Evolutionary conservation across 2,329 filamentous ascomycete genomes (phyloP).

Genomic region (Fusarium caatingaense): DNA sequence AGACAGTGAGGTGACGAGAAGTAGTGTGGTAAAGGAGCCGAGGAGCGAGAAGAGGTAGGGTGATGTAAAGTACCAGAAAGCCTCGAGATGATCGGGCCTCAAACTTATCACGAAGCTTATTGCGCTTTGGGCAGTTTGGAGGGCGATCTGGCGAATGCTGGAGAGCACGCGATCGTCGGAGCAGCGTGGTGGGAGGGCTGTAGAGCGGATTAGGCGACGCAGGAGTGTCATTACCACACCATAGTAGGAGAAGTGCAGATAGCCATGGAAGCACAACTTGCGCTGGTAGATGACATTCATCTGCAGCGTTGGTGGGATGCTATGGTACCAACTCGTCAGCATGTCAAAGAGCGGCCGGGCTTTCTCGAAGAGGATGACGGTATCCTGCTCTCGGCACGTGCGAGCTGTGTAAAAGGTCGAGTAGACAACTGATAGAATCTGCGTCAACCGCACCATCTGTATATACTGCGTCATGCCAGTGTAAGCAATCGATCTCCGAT

Average conservation of each 20-base stretch:
- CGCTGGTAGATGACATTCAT: slow-evolving; percentile 56
- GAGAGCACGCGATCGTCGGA: slow-evolving; percentile 45
- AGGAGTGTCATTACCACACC: slow-evolving; percentile 60
- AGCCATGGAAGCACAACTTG: slow-evolving; percentile 56
- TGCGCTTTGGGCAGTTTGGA: slow-evolving; percentile 49
- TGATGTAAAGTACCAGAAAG: slow-evolving; percentile 56
- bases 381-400: slow-evolving; percentile 47
- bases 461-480: slow-evolving; percentile 57
- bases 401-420: slow-evolving; percentile 57
- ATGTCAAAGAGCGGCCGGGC: slow-evolving; percentile 61
- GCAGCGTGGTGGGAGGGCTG: slow-evolving; percentile 48
- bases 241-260: slow-evolving; percentile 60
- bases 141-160: slow-evolving; percentile 48
- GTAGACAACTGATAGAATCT: slow-evolving; percentile 60
- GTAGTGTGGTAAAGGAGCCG: slow-evolving; percentile 54
- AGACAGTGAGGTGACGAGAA: slow-evolving; percentile 50
- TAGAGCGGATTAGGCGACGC: slow-evolving; percentile 56
- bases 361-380: slow-evolving; percentile 55
- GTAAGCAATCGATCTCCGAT: slow-evolving; percentile 49
- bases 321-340: slow-evolving; percentile 61
- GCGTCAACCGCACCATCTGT: slow-evolving; percentile 59
- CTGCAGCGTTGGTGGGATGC: slow-evolving; percentile 57
- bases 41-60: slow-evolving; percentile 55
- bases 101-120: slow-evolving; percentile 50
- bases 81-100: slow-evolving; percentile 54